Evolutionary conservation across 1,284 basidiomycete genomes (phyloP), one percentile per base, ranked within the genome.

Genomic region (Marasmius tenuissimus): DNA sequence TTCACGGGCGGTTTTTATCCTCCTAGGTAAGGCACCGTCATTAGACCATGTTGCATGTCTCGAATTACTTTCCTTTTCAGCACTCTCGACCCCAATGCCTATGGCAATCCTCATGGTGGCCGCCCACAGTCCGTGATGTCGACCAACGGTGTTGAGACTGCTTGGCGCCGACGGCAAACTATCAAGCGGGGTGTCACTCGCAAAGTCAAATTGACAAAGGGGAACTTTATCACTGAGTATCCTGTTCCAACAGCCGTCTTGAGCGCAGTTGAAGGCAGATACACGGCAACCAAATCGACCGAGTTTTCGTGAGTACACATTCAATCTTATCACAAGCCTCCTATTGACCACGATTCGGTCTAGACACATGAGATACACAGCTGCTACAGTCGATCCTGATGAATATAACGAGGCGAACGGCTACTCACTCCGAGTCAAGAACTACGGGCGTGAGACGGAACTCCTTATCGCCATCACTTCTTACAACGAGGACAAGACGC

Each of bases 321-420:
- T 27, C 2, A 49, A 55, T 3, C 18, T 48, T 56, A 45, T 38
- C 16, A 58, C 50, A 18, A 7, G 62, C 59, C 56, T 48, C 8
- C 63, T 55, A 45, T 63, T 47, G 70, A 58, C 51, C 57, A 55
- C 50, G 54, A 34, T 2, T 20, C 35, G 48, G 7, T 49, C 92
- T 88, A 65, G 92, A 88, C n/a, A 93, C 91, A 0, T 87, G 85
- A 67, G 92, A 92, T 73, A 93, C 89, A 91, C 87, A 4, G 91
- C 95, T 61, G 96, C 96, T 8, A 98, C 96, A 0, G 91, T 88
- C 70, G 96, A 98, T 72, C 96, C 96, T 6, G 96, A 98, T 73
- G 96, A 98, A 68, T 98, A 98, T 70, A 81, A 79, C 4, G 86
- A 89, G 69, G 88, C 86, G 47, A 88, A 86, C 70, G 96, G 97